These are phyloP conservation scores for Solanum neorickii DNA, from an alignment of 257 asterid species.

Conservation along the genomic window DNA sequence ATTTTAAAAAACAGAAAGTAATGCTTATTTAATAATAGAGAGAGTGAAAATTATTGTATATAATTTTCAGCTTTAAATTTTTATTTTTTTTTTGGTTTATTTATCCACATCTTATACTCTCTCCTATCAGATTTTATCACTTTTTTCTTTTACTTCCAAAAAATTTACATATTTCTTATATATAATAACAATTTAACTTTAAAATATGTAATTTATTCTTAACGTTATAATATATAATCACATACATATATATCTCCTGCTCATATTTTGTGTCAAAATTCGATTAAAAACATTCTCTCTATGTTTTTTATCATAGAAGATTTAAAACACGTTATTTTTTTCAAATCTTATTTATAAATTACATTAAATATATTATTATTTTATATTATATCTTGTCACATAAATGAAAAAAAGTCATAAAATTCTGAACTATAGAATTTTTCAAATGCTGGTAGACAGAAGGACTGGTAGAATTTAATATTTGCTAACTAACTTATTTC, in stretches of 20 bases:
- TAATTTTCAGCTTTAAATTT: background rate
- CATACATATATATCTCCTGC: background rate
- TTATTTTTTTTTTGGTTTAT: background rate
- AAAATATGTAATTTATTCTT: background rate
- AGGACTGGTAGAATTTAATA: background rate
- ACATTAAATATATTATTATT: background rate
- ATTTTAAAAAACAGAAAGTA: background rate
- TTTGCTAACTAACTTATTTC: background rate
- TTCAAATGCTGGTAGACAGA: background rate
- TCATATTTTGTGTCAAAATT: background rate
- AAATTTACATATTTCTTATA: background rate
- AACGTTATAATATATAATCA: background rate
- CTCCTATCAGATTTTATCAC: background rate
- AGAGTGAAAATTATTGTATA: background rate
- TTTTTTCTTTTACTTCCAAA: background rate
- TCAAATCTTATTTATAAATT: fast-evolving
- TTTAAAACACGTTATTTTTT: background rate
- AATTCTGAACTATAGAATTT: background rate
- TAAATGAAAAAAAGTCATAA: background rate
- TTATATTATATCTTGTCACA: background rate
- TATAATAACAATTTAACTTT: background rate
- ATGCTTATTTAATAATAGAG: background rate
- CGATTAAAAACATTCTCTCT: no score
- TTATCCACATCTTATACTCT: background rate
- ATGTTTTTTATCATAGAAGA: fast-evolving